Conservation (phyloP, 176 grass and related monocot genomes). For the Lolium multiflorum region DNA sequence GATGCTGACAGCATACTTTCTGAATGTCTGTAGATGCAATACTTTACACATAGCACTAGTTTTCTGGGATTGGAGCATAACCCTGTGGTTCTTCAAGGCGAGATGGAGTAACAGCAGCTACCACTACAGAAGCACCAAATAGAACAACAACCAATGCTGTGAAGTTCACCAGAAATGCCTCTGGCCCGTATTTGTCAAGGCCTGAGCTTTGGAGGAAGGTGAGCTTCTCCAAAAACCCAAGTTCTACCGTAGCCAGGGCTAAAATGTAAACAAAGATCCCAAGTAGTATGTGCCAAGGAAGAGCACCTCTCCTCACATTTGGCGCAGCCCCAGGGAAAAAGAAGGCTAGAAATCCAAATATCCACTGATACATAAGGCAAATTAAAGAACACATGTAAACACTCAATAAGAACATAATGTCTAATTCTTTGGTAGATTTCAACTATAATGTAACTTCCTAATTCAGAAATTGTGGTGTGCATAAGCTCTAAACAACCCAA, state of each 20-base stretch:
- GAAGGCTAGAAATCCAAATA: slow-evolving; percentile 75
- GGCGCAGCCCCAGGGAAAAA: slow-evolving; percentile 71
- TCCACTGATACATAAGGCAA: slow-evolving; percentile 61
- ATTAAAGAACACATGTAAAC: slow-evolving; percentile 21
- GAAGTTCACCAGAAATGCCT: slow-evolving; percentile 87
- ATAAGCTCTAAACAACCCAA: slow-evolving; percentile 20
- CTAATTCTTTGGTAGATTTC: not conserved
- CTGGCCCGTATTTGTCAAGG: slow-evolving; percentile 69
- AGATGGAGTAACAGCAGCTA: slow-evolving; percentile 65
- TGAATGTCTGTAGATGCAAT: not conserved
- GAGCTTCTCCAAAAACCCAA: slow-evolving; percentile 86
- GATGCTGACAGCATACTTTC: not conserved
- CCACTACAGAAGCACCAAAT: slow-evolving; percentile 71
- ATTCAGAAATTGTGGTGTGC: not conserved
- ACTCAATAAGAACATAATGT: not conserved
- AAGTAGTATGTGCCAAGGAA: slow-evolving; percentile 87
- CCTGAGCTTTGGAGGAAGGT: slow-evolving; percentile 81
- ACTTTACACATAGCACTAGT: slow-evolving; percentile 34
- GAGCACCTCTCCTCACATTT: slow-evolving; percentile 53
- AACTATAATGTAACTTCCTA: not conserved
- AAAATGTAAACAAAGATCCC: slow-evolving; percentile 86
- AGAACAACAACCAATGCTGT: slow-evolving; percentile 77
- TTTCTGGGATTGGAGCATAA: slow-evolving; percentile 71
- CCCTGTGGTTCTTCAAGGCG: slow-evolving; percentile 63
- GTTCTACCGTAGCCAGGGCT: slow-evolving; percentile 65